phyloP scores from a whole-genome alignment of 495 filamentous ascomycete genomes.

The Recurvomyces mirabilis region DNA sequence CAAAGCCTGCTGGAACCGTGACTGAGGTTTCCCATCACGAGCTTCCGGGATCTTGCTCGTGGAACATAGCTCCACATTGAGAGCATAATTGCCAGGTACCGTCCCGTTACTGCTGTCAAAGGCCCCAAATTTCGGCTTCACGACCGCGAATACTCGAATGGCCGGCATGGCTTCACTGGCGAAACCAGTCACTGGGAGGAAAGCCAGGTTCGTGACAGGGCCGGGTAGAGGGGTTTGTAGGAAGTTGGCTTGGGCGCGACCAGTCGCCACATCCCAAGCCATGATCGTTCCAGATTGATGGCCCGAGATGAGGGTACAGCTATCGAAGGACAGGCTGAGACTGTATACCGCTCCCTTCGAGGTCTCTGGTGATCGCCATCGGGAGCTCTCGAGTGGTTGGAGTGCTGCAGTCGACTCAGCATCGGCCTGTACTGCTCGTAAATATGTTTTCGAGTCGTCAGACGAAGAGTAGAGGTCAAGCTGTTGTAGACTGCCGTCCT shows the following conservation, averaged over 20 bases:
- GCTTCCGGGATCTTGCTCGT: too few relatives aligned
- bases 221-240: slow-evolving; percentile 54
- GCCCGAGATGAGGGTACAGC: slow-evolving; percentile 69
- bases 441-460: slow-evolving; percentile 6
- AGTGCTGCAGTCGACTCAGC: slow-evolving; percentile 18
- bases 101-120: slow-evolving; percentile 33
- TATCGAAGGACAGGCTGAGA: slow-evolving; percentile 64
- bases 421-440: slow-evolving; percentile 18
- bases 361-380: slow-evolving; percentile 50
- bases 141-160: slow-evolving; percentile 48
- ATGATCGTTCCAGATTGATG: slow-evolving; percentile 69
- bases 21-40: too few relatives aligned
- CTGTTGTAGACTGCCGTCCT: slow-evolving; percentile 73
- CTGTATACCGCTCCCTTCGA: slow-evolving; percentile 52
- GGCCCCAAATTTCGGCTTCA: slow-evolving; percentile 56
- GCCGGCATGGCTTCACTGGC: slow-evolving; percentile 28
- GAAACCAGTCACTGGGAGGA: slow-evolving; percentile 55
- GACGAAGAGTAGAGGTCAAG: slow-evolving; percentile 74
- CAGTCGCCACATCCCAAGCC: slow-evolving; percentile 64
- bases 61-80: slow-evolving; percentile 60
- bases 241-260: slow-evolving; percentile 48
- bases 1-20: slow-evolving; percentile 45
- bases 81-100: slow-evolving; percentile 55
- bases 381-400: slow-evolving; percentile 31
- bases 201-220: slow-evolving; percentile 65